Base-by-base conservation (phyloP, 768 basidiomycete genomes). In the Strobilomyces echinocephalus region DNA sequence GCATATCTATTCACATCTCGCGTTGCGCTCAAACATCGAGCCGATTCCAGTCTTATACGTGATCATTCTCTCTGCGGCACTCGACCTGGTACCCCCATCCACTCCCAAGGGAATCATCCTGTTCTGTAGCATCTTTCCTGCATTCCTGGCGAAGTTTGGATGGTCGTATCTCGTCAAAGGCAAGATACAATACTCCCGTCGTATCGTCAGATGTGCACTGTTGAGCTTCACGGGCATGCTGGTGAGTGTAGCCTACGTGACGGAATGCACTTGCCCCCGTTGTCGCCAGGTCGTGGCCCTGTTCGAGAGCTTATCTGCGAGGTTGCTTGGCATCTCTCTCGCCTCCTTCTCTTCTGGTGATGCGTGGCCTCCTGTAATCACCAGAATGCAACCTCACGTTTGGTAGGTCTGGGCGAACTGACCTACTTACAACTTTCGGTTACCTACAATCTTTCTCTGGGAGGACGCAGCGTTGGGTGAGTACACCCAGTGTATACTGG, bases 401-500 rank as follows among this genome's bases (percentile, higher is more conserved):
- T 26, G 26, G 38, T 54, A 91, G 90, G 95, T 9, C 74, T 99
- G 9, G 97, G 97, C 18, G 97, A 99, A 69, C 69, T 98, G 50
- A 97, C 95, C 1, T 97, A 92, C 67, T 74, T 98, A 2, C 95
- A 98, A 73, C 73, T 95, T n/a, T 94, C 91, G 0, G 91, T 88
- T 3, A 85, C 85, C 1, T 92, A 78, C 54, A 85, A 79, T 41
- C 85, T 85, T 1, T 80, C 84, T n/a, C 66, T 87, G 38, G 84
- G 82, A 7, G 88, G 89, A 1, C 85, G 83, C 28, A 85, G 89
- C 36, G 81, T 99, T 11, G 93, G 95, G 86, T 88, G 64, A 35
- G 80, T 60, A 7, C 1, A 20, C 44, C 40, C 4, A 6, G 4
- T 9, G 9, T 30, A 30, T 30, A 30, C 9, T 9, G 16, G 1